Conservation (phyloP, 2,329 filamentous ascomycete species). For the Magnaporthiopsis incrustans region DNA sequence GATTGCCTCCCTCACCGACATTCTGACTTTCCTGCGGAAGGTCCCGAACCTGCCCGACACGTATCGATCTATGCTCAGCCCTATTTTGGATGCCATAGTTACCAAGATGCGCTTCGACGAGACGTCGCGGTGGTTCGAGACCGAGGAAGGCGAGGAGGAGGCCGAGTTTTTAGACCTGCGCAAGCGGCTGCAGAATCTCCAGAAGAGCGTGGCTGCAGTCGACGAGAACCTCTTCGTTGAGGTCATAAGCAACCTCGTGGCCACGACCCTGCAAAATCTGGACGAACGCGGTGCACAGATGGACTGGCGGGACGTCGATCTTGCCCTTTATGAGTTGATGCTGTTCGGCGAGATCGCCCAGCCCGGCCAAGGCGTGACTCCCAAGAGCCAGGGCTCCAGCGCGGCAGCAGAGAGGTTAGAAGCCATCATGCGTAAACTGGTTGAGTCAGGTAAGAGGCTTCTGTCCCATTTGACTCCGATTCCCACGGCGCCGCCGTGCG, state of each 20-base stretch:
- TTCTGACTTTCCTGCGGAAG: conserved; percentile 85
- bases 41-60: conserved; percentile 62
- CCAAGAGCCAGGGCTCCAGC: conserved; percentile 74
- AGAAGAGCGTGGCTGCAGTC: conserved; percentile 85
- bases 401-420: conserved; percentile 74
- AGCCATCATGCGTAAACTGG: conserved; percentile 92
- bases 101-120: conserved; percentile 97
- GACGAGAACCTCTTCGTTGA: conserved; percentile 86
- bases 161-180: conserved; percentile 94
- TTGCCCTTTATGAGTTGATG: conserved; percentile 92
- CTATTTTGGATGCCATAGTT: conserved; percentile 86
- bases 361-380: conserved; percentile 76
- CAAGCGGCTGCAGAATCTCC: conserved; percentile 79
- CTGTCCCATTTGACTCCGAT: conserved; percentile 1
- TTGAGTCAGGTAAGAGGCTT: conserved; percentile 66
- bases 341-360: conserved; percentile 92
- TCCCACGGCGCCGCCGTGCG: too few species aligned
- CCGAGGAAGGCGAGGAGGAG: conserved; percentile 92
- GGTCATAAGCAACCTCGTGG: conserved; percentile 80
- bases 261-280: conserved; percentile 74
- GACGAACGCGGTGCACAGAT: conserved; percentile 65
- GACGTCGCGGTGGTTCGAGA: conserved; percentile 84
- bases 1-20: conserved; percentile 85
- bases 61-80: conserved; percentile 75
- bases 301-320: conserved; percentile 91